Conservation (phyloP, 345 rosid genomes). For the Sonneratia caseolaris region DNA sequence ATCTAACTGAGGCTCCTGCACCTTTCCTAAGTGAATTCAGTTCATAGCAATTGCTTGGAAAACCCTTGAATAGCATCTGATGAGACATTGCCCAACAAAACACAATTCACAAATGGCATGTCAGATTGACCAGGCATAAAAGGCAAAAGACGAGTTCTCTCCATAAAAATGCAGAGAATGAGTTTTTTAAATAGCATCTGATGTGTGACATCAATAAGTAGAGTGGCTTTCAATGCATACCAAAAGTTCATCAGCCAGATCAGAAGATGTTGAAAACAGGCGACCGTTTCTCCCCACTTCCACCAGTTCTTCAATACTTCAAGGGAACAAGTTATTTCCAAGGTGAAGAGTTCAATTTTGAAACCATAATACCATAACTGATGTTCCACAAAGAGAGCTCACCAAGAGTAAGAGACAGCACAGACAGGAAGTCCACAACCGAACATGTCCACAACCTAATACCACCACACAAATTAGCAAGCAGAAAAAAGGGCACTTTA, state of each 20-base stretch:
- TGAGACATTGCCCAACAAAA: background rate
- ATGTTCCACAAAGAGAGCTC: background rate
- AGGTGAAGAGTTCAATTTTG: background rate
- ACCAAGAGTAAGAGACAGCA: constrained; percentile 95
- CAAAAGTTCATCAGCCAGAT: constrained; percentile 75
- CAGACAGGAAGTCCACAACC: constrained; percentile 98
- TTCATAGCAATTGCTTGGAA: constrained; percentile 56
- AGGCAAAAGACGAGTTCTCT: background rate
- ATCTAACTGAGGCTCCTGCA: constrained; percentile 65
- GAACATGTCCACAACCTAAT: constrained; percentile 95
- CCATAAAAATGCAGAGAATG: constrained; percentile 12
- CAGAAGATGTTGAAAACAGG: constrained; percentile 92
- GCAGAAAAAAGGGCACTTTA: background rate
- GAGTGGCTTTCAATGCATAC: constrained; percentile 21
- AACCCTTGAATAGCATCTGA: constrained; percentile 81
- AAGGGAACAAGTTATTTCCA: constrained; percentile 3
- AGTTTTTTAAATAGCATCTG: constrained; percentile 70
- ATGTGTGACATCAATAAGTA: background rate
- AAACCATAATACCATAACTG: background rate
- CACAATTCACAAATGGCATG: background rate
- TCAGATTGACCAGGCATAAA: background rate
- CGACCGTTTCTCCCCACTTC: constrained; percentile 74
- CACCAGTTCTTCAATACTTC: constrained; percentile 82
- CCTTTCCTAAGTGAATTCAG: constrained; percentile 53
- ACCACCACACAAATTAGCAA: background rate